Evolutionary conservation across 192 early-diverging fungal genomes (phyloP).

Genomic region (Linnemannia exigua): DNA sequence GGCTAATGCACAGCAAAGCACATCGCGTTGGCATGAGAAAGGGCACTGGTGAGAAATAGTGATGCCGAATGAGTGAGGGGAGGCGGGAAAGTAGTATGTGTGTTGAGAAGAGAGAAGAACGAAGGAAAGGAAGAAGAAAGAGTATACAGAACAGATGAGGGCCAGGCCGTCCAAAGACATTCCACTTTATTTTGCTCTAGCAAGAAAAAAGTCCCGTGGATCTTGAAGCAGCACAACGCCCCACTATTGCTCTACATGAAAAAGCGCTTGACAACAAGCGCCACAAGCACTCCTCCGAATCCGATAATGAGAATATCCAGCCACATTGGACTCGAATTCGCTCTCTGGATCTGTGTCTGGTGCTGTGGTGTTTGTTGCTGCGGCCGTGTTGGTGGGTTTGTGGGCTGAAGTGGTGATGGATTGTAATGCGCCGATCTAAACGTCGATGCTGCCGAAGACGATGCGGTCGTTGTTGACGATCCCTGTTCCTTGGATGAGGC

Average conservation of each 20-base stretch:
- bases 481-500: background rate
- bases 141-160: no score
- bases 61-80: no score
- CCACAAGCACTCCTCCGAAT: constrained; percentile 38
- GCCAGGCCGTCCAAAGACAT: no score
- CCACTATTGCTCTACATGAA: background rate
- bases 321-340: constrained; percentile 40
- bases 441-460: background rate
- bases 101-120: no score
- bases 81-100: no score
- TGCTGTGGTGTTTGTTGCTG: background rate
- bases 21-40: no score
- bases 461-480: background rate
- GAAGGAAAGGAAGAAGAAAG: no score
- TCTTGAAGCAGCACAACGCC: background rate
- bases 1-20: no score
- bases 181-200: background rate
- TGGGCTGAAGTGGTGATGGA: background rate
- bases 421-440: background rate
- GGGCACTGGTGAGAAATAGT: no score
- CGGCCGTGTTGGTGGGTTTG: background rate
- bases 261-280: constrained; percentile 40
- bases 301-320: constrained; percentile 53
- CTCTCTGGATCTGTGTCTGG: constrained; percentile 4
- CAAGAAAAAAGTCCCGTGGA: no score